phyloP scores from a whole-genome alignment of 768 basidiomycete genomes.

The Kwoniella mangroviensis region DNA sequence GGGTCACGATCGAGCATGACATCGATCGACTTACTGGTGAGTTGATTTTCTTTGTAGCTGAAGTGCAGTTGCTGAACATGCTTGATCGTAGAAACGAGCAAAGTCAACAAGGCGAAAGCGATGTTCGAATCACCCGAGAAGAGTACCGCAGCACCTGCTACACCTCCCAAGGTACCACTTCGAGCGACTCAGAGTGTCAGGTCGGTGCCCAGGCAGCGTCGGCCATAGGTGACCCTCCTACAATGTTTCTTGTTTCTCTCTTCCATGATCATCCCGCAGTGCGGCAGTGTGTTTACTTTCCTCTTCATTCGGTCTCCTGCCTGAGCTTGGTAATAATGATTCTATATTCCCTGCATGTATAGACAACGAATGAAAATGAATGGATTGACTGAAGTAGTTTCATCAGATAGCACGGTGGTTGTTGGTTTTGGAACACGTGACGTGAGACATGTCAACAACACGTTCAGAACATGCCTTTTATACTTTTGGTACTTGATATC shows the following conservation, averaged over 20 bases:
- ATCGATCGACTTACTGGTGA: slow-evolving; percentile 47
- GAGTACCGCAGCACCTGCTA: slow-evolving; percentile 10
- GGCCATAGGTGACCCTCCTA: neutral
- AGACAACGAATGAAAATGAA: neutral
- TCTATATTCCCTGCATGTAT: slow-evolving; percentile 19
- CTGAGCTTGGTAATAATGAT: neutral
- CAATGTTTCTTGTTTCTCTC: neutral
- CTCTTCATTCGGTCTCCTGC: neutral
- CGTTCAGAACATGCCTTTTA: neutral
- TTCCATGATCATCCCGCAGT: neutral
- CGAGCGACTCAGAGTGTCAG: slow-evolving; percentile 14
- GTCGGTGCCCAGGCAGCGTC: slow-evolving; percentile 20
- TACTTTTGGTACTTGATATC: neutral
- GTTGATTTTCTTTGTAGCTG: slow-evolving; percentile 8
- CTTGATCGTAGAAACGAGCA: slow-evolving; percentile 25
- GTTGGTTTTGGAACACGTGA: slow-evolving; percentile 8
- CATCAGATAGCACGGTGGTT: neutral
- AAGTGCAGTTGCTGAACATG: neutral
- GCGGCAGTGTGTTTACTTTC: neutral
- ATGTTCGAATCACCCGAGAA: slow-evolving; percentile 34
- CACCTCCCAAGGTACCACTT: slow-evolving; percentile 20
- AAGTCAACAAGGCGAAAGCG: slow-evolving; percentile 29
- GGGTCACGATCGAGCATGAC: slow-evolving; percentile 55
- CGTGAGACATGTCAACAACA: slow-evolving; percentile 6
- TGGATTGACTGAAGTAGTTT: neutral